Percentiles rank a stretch among this genome's conserved stretches.
phyloP scores from a whole-genome alignment of 2,329 filamentous ascomycete genomes.

The Sclerotinia sclerotiorum region DNA sequence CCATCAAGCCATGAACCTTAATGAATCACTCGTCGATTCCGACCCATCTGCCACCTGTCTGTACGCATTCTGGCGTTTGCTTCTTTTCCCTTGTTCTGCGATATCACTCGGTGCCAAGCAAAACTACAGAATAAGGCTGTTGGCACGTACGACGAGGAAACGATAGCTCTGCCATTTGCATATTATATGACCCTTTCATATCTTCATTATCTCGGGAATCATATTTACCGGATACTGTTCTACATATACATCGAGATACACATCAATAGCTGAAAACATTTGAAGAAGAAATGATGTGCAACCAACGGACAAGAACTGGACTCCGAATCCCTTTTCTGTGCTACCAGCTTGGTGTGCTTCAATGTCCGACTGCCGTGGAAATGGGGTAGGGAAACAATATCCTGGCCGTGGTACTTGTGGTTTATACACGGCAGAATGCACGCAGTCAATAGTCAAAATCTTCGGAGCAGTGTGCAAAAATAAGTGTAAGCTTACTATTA shows the following conservation, averaged over 20 bases:
- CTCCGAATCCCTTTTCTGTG: background rate
- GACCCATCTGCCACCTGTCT: background rate
- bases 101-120: background rate
- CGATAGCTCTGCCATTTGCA: background rate
- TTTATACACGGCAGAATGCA: background rate
- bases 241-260: background rate
- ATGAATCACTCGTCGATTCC: background rate
- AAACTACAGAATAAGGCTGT: background rate
- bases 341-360: background rate
- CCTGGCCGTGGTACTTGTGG: background rate
- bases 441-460: background rate
- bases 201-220: background rate
- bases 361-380: slow-evolving; percentile 4
- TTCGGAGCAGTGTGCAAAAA: background rate
- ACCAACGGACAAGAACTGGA: background rate
- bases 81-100: background rate
- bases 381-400: background rate
- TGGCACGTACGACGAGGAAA: background rate
- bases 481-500: background rate
- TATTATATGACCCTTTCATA: background rate
- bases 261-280: background rate
- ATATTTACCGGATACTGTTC: background rate
- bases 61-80: background rate
- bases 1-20: background rate
- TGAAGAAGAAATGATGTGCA: background rate